Evolutionary conservation across 345 rosid species (phyloP).

Genomic region (Salix arbutifolia): DNA sequence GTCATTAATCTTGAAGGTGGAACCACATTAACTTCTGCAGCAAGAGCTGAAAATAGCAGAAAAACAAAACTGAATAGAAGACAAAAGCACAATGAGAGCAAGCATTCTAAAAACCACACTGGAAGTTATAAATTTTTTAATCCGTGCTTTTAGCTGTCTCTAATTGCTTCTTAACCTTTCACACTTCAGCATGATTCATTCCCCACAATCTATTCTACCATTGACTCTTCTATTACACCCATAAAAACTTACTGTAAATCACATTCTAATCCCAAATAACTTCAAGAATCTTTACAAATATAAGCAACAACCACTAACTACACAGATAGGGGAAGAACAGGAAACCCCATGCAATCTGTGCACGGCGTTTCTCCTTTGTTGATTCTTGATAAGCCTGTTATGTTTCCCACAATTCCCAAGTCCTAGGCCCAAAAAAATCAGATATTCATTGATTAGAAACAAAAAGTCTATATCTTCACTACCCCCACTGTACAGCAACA

Average conservation of each 20-base stretch:
- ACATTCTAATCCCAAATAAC: neutral
- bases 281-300: neutral
- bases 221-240: neutral
- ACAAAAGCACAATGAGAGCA: neutral
- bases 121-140: neutral
- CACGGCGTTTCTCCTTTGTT: constrained; percentile 88
- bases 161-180: neutral
- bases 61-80: neutral
- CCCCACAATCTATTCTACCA: neutral
- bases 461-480: neutral
- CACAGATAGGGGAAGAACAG: neutral
- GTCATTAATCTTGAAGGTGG: constrained; percentile 99
- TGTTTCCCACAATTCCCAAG: neutral
- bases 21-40: constrained; percentile 88
- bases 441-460: neutral
- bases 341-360: constrained; percentile 94
- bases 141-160: neutral
- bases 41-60: constrained; percentile 51
- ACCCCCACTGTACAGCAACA: neutral
- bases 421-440: neutral
- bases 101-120: neutral
- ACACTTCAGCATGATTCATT: neutral
- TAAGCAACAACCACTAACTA: neutral
- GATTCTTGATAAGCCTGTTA: constrained; percentile 88
- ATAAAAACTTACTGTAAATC: too few species aligned